A percentile compares a stretch with the other conserved stretches of the same genome.
These are phyloP conservation scores for Aspergillus amoenus DNA, from an alignment of 2,329 filamentous ascomycete genomes.

Conservation along the genomic window DNA sequence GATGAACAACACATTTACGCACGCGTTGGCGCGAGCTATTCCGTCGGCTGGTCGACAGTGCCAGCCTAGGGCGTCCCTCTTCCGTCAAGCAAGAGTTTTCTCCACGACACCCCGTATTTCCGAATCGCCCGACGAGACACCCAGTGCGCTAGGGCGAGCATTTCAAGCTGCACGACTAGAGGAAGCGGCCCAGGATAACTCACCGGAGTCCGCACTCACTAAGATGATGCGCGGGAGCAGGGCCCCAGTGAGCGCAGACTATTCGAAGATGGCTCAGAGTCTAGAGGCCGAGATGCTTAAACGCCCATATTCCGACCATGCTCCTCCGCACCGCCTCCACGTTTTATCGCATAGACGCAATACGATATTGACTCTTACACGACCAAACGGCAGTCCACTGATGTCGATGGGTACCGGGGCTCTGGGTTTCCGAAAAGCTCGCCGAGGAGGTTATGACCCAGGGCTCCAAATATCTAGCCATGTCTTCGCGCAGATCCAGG, in stretches of 20 bases:
- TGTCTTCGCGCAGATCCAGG: slow-evolving; percentile 79
- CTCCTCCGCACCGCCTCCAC: slow-evolving; percentile 75
- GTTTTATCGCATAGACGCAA: slow-evolving; percentile 90
- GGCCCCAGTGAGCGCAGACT: slow-evolving; percentile 27
- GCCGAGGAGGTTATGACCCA: slow-evolving; percentile 81
- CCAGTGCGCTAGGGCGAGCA: slow-evolving; percentile 3
- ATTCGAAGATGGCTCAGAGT: slow-evolving; percentile 32
- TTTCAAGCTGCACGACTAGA: slow-evolving; percentile 20
- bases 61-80: slow-evolving; percentile 19
- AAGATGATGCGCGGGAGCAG: slow-evolving; percentile 27
- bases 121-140: slow-evolving; percentile 14
- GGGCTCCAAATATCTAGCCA: slow-evolving; percentile 87
- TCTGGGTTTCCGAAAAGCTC: slow-evolving; percentile 84
- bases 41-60: slow-evolving; percentile 32
- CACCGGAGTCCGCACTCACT: slow-evolving; percentile 30
- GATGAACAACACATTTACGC: slow-evolving; percentile 36
- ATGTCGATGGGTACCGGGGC: slow-evolving; percentile 81
- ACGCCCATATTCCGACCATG: slow-evolving; percentile 36
- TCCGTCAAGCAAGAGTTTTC: slow-evolving; percentile 31
- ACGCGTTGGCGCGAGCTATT: slow-evolving; percentile 30
- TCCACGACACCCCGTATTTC: slow-evolving; percentile 31
- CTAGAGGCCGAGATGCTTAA: slow-evolving; percentile 36
- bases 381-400: slow-evolving; percentile 75
- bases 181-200: slow-evolving; percentile 26
- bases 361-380: slow-evolving; percentile 86